phyloP scores from a whole-genome alignment of 768 basidiomycete species.

The Naganishia antarctica region DNA sequence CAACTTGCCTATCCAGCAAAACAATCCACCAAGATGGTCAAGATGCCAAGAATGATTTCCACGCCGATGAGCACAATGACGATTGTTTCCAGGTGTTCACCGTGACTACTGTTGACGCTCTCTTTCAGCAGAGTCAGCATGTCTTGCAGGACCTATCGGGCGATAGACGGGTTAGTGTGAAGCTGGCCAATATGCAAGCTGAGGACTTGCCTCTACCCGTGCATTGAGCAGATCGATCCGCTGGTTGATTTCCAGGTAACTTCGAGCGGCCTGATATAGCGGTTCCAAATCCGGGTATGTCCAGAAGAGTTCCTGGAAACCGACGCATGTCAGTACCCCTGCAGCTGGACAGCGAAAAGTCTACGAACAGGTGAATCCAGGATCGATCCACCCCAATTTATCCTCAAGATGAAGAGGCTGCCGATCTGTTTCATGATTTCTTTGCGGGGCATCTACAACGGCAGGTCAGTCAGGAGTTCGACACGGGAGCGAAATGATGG shows the following conservation, averaged over 20 bases:
- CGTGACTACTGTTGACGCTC: constrained; percentile 82
- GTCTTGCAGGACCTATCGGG: constrained; percentile 79
- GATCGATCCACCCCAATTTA: constrained; percentile 95
- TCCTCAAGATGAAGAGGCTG: constrained; percentile 82
- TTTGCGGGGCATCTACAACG: constrained; percentile 51
- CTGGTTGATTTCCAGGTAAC: constrained; percentile 91
- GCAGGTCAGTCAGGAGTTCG: constrained; percentile 18
- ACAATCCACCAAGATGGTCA: constrained; percentile 83
- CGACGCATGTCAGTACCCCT: constrained; percentile 19
- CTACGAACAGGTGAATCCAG: constrained; percentile 80
- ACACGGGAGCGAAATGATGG: constrained; percentile 41
- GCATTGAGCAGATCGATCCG: constrained; percentile 88
- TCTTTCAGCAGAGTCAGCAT: constrained; percentile 94
- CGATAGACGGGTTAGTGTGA: neutral
- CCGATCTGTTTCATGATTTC: constrained; percentile 99
- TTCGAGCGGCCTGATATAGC: constrained; percentile 84
- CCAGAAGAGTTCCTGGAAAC: constrained; percentile 82
- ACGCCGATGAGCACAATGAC: constrained; percentile 86
- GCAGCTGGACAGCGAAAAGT: constrained; percentile 20
- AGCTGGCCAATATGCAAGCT: neutral
- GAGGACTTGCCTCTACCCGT: constrained; percentile 69
- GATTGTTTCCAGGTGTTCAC: constrained; percentile 86
- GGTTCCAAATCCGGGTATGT: constrained; percentile 93
- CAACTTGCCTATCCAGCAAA: constrained; percentile 21
- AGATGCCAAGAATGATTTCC: constrained; percentile 71